Evolutionary conservation across 352 stramenopile genomes (phyloP), one percentile per base, ranked within the genome.

Genomic region (Achlya hypogyna): DNA sequence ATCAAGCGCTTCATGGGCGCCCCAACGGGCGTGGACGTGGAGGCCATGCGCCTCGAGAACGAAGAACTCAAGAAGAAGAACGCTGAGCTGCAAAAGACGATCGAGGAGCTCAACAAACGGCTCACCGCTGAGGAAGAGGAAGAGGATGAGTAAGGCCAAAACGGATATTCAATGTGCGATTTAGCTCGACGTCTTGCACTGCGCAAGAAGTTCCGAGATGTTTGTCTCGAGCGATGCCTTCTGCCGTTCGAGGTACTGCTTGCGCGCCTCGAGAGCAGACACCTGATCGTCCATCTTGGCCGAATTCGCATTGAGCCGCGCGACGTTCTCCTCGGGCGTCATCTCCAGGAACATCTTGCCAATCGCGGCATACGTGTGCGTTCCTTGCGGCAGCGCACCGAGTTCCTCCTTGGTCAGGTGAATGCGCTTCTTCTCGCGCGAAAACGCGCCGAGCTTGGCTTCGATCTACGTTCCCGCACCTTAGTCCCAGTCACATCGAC

Each of bases 1-100:
- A 90, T 99, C 74, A 98, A 98, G 79, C 83, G 83, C 54, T 98
- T 98, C 80, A 91, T 99, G 78, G 93, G 93, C 12, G 90, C 89
- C 20, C 88, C 91, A 20, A 96, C 89, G 14, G 89, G 86, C 29
- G 78, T 96, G 53, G 93, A 98, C 71, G 82, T 96, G 32, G 88
- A 97, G n/a, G 79, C 86, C 22, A 60, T 96, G 62, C 78, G 82
- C 12, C 72, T 75, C n/a, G 89, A 97, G 71, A 96, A 96, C 74
- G 89, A 97, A 47, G 81, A 94, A 71, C 82, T 97, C 53, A 96
- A 96, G 77, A 93, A 94, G 74, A 91, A 97, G 71, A 96, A 96
- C 58, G 86, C 86, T 22, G 84, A 96, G 64, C 83, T 97, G 28
- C 82, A 92, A 71, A 84, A 86, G 74, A 92, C 88, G 43, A 87